A percentile compares a stretch with the other conserved stretches of the same genome.
Conservation (phyloP, 495 filamentous ascomycete genomes). For the Cenococcum geophilum region DNA sequence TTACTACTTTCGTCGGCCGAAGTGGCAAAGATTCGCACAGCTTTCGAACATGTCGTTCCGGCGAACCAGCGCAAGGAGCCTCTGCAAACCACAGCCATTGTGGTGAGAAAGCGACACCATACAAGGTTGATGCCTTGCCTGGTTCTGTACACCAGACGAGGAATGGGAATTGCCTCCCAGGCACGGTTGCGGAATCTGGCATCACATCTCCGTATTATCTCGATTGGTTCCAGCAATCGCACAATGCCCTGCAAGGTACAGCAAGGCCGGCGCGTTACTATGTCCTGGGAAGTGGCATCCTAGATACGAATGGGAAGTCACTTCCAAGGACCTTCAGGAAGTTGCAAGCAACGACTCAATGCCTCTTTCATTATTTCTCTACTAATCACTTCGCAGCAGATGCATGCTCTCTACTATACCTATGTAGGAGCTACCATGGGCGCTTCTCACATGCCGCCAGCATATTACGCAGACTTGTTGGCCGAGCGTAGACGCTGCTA, state of each 20-base stretch:
- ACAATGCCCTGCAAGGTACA: slow-evolving; percentile 15
- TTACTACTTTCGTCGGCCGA: slow-evolving; percentile 16
- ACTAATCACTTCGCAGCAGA: too few species aligned
- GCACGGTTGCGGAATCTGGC: slow-evolving; percentile 12
- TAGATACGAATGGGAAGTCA: not conserved
- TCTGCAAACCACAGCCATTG: slow-evolving; percentile 40
- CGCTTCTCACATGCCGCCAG: too few species aligned
- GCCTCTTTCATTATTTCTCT: not conserved
- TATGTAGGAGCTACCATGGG: too few species aligned
- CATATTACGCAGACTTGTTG: not conserved
- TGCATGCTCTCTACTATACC: not conserved
- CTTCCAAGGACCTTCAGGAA: not conserved
- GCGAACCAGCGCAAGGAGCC: slow-evolving; percentile 7
- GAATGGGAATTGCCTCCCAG: slow-evolving; percentile 12
- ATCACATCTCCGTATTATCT: slow-evolving; percentile 16
- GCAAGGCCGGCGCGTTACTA: slow-evolving; percentile 17
- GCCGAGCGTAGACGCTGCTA: not conserved
- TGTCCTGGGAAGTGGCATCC: slow-evolving; percentile 15
- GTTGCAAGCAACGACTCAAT: not conserved
- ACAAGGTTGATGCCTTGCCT: slow-evolving; percentile 38
- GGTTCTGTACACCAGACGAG: not conserved
- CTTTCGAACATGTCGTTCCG: slow-evolving; percentile 12
- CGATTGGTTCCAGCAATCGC: slow-evolving; percentile 21
- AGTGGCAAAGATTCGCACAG: slow-evolving; percentile 10
- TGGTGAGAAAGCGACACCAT: slow-evolving; percentile 43